These are phyloP conservation scores for Polyporus tsugae DNA, from an alignment of 1,284 basidiomycete genomes.

Conservation along the genomic window DNA sequence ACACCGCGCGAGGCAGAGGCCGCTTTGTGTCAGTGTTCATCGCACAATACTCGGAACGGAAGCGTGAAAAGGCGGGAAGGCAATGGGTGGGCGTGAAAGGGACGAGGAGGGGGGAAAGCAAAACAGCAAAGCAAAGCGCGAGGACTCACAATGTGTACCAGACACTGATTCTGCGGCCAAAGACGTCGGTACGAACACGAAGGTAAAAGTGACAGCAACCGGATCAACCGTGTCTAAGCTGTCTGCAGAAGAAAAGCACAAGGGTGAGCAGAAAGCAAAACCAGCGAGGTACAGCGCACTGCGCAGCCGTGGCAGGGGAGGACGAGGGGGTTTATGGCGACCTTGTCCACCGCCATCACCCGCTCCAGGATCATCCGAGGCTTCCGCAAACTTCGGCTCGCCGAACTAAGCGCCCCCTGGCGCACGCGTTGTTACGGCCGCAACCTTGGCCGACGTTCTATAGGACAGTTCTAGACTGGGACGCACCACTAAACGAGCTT, in stretches of 20 bases:
- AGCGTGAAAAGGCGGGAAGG: not conserved
- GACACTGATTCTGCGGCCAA: slow-evolving; percentile 30
- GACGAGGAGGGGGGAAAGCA: not conserved
- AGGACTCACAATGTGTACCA: slow-evolving; percentile 29
- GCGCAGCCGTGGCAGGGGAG: slow-evolving; percentile 7
- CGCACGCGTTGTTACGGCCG: slow-evolving; percentile 16
- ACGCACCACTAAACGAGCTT: not conserved
- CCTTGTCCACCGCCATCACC: slow-evolving; percentile 23
- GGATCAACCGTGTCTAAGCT: slow-evolving; percentile 37
- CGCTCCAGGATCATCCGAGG: not conserved
- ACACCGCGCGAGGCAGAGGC: not conserved
- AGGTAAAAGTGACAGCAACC: slow-evolving; percentile 30
- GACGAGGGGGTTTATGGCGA: slow-evolving; percentile 23
- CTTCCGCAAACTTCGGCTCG: not conserved
- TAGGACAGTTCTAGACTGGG: not conserved
- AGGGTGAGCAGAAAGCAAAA: slow-evolving; percentile 24
- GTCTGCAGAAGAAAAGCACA: slow-evolving; percentile 27
- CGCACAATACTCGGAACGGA: not conserved
- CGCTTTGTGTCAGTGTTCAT: slow-evolving; percentile 10
- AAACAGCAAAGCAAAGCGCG: not conserved
- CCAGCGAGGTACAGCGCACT: slow-evolving; percentile 26
- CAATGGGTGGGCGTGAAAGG: not conserved
- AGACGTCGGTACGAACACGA: slow-evolving; percentile 10
- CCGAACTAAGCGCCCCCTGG: slow-evolving; percentile 9
- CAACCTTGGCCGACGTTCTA: not conserved